Percentiles rank a stretch among this genome's conserved stretches.
These are phyloP conservation scores for Pichia ethanolica DNA, from an alignment of 805 yeast genomes.

Conservation along the genomic window DNA sequence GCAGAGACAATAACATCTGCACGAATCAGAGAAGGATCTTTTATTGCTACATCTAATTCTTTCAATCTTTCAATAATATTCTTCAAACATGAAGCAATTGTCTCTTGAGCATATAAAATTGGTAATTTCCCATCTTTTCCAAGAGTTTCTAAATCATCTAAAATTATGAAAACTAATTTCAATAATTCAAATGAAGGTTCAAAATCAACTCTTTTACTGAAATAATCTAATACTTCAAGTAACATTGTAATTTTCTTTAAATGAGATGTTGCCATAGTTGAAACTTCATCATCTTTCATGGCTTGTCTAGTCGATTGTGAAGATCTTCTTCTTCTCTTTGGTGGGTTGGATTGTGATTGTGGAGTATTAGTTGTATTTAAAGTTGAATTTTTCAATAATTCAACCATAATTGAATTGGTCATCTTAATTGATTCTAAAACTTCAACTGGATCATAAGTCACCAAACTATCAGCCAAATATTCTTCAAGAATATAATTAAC, in stretches of 20 bases:
- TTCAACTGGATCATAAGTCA: constrained; percentile 45
- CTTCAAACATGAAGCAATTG: constrained; percentile 79
- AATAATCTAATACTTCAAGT: constrained; percentile 68
- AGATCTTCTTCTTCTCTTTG: constrained; percentile 80
- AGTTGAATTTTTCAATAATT: constrained; percentile 44
- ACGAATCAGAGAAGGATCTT: constrained; percentile 61
- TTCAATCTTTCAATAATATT: constrained; percentile 55
- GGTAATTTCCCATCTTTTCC: constrained; percentile 91
- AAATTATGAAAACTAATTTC: constrained; percentile 42
- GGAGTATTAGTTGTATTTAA: constrained; percentile 25
- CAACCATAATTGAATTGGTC: constrained; percentile 48
- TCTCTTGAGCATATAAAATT: constrained; percentile 84
- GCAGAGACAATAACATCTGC: constrained; percentile 89
- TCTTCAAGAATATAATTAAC: constrained; percentile 52
- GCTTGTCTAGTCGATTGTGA: constrained; percentile 70
- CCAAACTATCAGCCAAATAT: constrained; percentile 32
- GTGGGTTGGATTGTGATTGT: constrained; percentile 30
- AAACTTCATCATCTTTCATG: constrained; percentile 64
- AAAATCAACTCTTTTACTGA: constrained; percentile 17
- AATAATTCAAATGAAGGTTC: constrained; percentile 31
- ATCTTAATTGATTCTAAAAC: constrained; percentile 49
- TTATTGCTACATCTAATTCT: constrained; percentile 26
- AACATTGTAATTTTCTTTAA: constrained; percentile 69
- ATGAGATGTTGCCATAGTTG: constrained; percentile 69
- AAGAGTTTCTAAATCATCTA: constrained; percentile 72